Conservation (phyloP, 306 rosid species). For the Malus orientalis region DNA sequence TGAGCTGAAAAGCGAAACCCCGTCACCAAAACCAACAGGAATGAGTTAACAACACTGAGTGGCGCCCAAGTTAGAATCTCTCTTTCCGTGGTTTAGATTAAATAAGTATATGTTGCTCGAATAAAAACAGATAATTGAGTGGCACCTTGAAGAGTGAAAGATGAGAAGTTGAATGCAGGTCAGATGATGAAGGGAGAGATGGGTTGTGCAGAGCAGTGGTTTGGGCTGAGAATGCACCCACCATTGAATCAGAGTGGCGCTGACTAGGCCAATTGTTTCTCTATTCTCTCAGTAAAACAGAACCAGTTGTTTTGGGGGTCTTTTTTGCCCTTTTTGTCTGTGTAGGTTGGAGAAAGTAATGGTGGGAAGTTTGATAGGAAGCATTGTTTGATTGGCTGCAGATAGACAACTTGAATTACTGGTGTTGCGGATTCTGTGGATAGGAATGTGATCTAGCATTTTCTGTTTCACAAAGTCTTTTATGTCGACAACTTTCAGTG, state of each 20-base stretch:
- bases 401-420: not conserved
- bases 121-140: too few relatives aligned
- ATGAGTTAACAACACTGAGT: not conserved
- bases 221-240: slow-evolving; percentile 43
- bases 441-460: slow-evolving; percentile 13
- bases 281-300: not conserved
- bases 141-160: slow-evolving; percentile 36
- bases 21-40: not conserved
- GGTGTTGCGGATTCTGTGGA: slow-evolving; percentile 24
- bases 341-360: slow-evolving; percentile 5
- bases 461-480: not conserved
- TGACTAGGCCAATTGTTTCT: slow-evolving; percentile 1
- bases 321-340: not conserved
- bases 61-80: too few relatives aligned
- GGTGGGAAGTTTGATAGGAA: slow-evolving; percentile 16
- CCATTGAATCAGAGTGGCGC: slow-evolving; percentile 63
- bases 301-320: not conserved
- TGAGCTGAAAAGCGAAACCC: not conserved
- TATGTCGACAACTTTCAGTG: not conserved
- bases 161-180: slow-evolving; percentile 27
- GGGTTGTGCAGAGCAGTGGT: slow-evolving; percentile 14
- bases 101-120: too few relatives aligned
- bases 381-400: slow-evolving; percentile 30
- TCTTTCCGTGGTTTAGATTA: too few relatives aligned
- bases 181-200: slow-evolving; percentile 8